Evolutionary conservation across 2,329 filamentous ascomycete species (phyloP), one percentile per base, ranked within the genome.

Genomic region (Trichoderma simmonsii): DNA sequence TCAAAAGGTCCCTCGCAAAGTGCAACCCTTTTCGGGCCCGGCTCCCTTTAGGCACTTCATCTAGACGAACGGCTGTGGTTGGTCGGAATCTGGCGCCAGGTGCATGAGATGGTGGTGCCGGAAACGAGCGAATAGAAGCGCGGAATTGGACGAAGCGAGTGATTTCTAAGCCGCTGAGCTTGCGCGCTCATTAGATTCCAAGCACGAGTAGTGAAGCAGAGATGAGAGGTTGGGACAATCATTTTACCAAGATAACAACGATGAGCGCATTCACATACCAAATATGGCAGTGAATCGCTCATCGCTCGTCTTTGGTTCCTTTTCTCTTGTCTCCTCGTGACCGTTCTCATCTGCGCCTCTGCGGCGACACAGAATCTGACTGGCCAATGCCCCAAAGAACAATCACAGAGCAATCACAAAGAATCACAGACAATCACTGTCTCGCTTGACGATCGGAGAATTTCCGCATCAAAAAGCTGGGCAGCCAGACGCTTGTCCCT

Each of bases 61-160:
- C 59, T 34, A 26, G 26, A 34, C 26, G 36, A 30, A 14, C 28
- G 12, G 24, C 66, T 12, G 14, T 69, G 66, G 66, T 69, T 69
- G 66, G 66, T 61, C 54, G 66, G 56, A 39, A 60, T 21, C 54
- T 69, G 48, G 48, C 66, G 66, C 66, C 34, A 39, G 56, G 57
- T 32, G 66, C 56, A 61, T 48, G 56, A 60, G 18, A 61, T 60
- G 54, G 30, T 60, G 48, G n/a, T 67, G 32, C 21, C 34, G 28
- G 36, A 59, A 43, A 68, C 54, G 54, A 60, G 65, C 66, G 66
- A 69, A 69, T 69, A 24, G 66, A 60, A 61, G 56, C 57, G 24
- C 7, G n/a, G 56, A 34, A 51, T 24, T 43, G 56, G 26, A 57
- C 56, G 54, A 69, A 48, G 65, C 66, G 66, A 24, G 66, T 69